Conservation (phyloP, 306 rosid species). For the Rosa persica region DNA sequence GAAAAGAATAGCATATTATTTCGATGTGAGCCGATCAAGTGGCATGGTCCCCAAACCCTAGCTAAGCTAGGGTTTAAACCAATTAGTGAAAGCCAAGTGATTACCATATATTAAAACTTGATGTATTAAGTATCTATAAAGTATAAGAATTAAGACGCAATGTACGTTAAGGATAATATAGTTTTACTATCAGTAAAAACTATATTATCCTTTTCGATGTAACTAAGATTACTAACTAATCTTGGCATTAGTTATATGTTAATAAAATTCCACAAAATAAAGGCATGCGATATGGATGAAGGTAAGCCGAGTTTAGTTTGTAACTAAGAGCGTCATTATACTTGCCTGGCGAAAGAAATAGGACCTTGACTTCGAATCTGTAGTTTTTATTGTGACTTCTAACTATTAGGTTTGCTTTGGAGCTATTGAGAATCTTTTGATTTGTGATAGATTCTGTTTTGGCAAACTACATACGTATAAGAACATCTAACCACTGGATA, state of each 20-base stretch:
- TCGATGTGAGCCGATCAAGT: neutral
- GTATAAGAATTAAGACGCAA: neutral
- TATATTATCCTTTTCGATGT: constrained; percentile 7
- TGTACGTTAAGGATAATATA: constrained; percentile 1
- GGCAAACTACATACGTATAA: too few relatives aligned
- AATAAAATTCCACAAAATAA: neutral
- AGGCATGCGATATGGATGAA: neutral
- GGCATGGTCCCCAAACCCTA: neutral
- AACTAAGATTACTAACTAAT: constrained; percentile 8
- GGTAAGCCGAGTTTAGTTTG: neutral
- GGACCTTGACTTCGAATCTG: too few relatives aligned
- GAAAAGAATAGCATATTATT: neutral
- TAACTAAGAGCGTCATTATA: neutral
- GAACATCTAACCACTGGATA: too few relatives aligned
- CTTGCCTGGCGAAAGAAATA: neutral
- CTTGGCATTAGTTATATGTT: neutral
- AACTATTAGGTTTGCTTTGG: too few relatives aligned
- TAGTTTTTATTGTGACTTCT: too few relatives aligned
- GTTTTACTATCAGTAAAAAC: neutral
- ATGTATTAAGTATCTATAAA: neutral
- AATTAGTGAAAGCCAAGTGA: constrained; percentile 9
- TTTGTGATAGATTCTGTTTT: too few relatives aligned
- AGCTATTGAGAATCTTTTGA: too few relatives aligned
- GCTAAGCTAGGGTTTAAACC: neutral
- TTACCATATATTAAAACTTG: neutral